Evolutionary conservation across 805 yeast species (phyloP).

Genomic region (Citeromyces nyonsensis): DNA sequence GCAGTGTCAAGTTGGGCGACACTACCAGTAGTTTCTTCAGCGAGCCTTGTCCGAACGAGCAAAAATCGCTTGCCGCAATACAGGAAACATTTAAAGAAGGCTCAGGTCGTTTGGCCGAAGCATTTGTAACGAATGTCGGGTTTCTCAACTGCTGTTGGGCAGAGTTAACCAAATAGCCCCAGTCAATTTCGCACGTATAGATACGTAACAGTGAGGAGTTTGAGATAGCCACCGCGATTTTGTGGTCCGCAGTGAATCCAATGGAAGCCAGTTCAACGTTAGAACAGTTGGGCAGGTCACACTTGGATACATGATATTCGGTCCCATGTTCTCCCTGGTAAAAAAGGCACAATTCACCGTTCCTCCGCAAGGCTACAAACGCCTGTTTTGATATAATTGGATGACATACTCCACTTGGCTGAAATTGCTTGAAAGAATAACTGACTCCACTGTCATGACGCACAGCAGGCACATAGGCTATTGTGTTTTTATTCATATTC

Average conservation of each 20-base stretch:
- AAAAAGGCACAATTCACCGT: slow-evolving; percentile 44
- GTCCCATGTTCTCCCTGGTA: slow-evolving; percentile 51
- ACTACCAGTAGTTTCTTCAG: slow-evolving; percentile 16
- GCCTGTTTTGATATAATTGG: slow-evolving; percentile 60
- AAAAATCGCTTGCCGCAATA: slow-evolving; percentile 6
- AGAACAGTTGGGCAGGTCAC: slow-evolving; percentile 8
- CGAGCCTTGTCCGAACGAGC: slow-evolving; percentile 10
- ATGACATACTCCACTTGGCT: slow-evolving; percentile 47
- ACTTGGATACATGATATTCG: slow-evolving; percentile 29
- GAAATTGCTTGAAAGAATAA: slow-evolving; percentile 45
- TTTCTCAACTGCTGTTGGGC: slow-evolving; percentile 27
- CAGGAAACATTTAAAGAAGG: neutral
- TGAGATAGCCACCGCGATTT: slow-evolving; percentile 24
- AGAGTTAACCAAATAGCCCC: slow-evolving; percentile 37
- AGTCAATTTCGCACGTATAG: slow-evolving; percentile 32
- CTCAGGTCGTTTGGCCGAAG: neutral
- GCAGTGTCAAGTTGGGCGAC: slow-evolving; percentile 28
- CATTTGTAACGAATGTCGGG: slow-evolving; percentile 35
- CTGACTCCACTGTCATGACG: slow-evolving; percentile 19
- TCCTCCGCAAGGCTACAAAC: slow-evolving; percentile 45
- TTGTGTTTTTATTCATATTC: slow-evolving; percentile 50
- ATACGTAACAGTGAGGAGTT: slow-evolving; percentile 4
- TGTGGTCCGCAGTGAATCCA: slow-evolving; percentile 34
- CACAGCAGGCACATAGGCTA: slow-evolving; percentile 43
- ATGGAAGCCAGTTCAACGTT: slow-evolving; percentile 24